phyloP scores from a whole-genome alignment of 2,329 filamentous ascomycete species.

The Geosmithia putterillii region DNA sequence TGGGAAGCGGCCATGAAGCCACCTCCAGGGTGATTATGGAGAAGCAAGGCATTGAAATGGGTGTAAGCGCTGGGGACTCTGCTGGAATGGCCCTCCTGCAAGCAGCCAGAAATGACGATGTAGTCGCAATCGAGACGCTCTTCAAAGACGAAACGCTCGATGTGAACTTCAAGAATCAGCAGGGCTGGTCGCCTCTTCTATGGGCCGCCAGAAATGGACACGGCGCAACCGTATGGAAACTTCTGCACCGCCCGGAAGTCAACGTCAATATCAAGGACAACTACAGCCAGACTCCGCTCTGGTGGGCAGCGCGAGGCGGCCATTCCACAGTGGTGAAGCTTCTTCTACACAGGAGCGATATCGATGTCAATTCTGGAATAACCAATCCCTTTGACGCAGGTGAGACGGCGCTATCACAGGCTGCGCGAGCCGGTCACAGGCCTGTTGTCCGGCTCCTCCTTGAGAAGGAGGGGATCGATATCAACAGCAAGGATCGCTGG shows the following conservation, averaged over 20 bases:
- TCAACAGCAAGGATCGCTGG: background rate
- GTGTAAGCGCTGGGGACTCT: background rate
- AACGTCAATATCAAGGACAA: background rate
- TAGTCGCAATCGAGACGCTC: background rate
- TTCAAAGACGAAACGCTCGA: background rate
- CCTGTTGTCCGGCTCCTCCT: conserved; percentile 1
- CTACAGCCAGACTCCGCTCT: background rate
- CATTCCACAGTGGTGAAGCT: conserved; percentile 3
- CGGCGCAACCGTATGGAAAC: background rate
- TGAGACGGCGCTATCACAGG: conserved; percentile 1
- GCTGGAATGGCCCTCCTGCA: background rate
- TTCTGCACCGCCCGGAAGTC: background rate
- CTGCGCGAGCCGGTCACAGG: background rate
- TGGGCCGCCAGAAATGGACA: background rate
- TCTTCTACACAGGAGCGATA: background rate
- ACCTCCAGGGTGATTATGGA: background rate
- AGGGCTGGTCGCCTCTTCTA: background rate
- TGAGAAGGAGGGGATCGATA: background rate
- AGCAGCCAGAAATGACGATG: background rate
- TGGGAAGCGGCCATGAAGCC: background rate
- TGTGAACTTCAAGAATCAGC: background rate
- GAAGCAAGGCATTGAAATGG: background rate
- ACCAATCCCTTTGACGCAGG: background rate
- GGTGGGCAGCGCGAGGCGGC: conserved; percentile 2
- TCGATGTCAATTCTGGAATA: background rate